Evolutionary conservation across 306 rosid genomes (phyloP), one percentile per base, ranked within the genome.

Genomic region (Ormosia emarginata): DNA sequence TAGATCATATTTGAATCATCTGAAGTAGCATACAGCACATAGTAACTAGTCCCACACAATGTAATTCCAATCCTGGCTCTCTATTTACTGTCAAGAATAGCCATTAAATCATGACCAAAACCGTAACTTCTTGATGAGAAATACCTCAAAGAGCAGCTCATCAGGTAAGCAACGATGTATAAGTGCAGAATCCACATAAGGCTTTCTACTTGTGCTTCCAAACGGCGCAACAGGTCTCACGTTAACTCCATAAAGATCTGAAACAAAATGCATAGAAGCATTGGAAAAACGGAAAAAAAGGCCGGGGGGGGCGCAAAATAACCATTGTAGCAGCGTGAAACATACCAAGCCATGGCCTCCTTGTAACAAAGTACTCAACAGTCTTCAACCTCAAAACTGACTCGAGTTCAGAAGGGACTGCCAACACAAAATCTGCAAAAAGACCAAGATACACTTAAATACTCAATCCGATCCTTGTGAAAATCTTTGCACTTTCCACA

Each of bases 291-390:
- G 3, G 9, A 46, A 5, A 29, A 29, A 7, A 32, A 39, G 0
- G 8, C n/a, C n/a, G 29, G 24, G 24, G 24, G 24, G 24, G 24
- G 24, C 0, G n/a, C 64, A 53, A 67, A 50, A 47, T 46, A 69
- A 63, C 6, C 65, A 77, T 49, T 4, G 34, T 24, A 55, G 36
- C 79, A 59, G 53, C 47, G 24, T 5, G 43, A 49, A 8, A 77
- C 82, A 77, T 91, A 95, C 99, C 99, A 78, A 95, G 98, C 99
- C 99, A 95, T 14, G 99, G 99, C 87, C 98, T 91, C 77, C 95
- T 93, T 1, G 91, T 95, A 77, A 91, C 69, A 75, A 90, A 93
- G 89, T 89, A 87, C 40, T 89, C 82, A 83, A 90, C 97, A 3
- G 93, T 82, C 85, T 90, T 93, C 89, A 89, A 71, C 88, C 88